Evolutionary conservation across 179 eudicot species (phyloP), one percentile per base, ranked within the genome.

Genomic region (Beta macrorhiza): DNA sequence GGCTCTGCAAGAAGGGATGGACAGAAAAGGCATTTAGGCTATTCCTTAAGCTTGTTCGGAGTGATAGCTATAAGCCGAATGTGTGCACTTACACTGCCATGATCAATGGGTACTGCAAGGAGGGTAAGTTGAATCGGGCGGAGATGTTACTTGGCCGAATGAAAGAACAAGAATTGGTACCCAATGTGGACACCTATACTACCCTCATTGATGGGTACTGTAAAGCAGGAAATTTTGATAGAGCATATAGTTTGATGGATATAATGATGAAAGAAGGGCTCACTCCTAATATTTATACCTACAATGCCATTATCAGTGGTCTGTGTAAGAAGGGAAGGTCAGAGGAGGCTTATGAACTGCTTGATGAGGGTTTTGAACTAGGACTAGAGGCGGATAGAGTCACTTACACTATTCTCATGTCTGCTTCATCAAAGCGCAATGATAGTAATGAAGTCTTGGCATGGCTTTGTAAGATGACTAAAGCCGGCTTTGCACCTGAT

Each of bases 1-100:
- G 98, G 12, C 88, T 95, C 13, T 93, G 97, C 87, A 93, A 93
- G 84, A 95, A 93, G 65, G 98, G 98, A 16, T 95, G 98, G 98
- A 92, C 93, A 0, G 98, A 95, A 71, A 95, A 91, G 88, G 98
- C 98, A 11, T 95, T 95, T 83, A 90, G 98, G 86, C 85, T 95
- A 49, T 95, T 95, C 73, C 89, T 95, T 72, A 95, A 93, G 90
- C 97, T 95, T 52, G 93, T 95, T 71, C 83, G 92, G 84, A 95
- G 98, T 78, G 98, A 93, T 6, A 83, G 74, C 71, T 92, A 93
- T 86, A 95, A 93, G 87, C 98, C 98, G 13, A 95, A 93, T 83
- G 93, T 84, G 59, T 87, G 86, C 72, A 92, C 97, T 0, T 95
- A 95, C 82, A 93, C 97, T 67, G 92, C 97, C 56, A 95, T 95